phyloP scores from a whole-genome alignment of 2,329 filamentous ascomycete genomes.

The Neofusicoccum laricinum region DNA sequence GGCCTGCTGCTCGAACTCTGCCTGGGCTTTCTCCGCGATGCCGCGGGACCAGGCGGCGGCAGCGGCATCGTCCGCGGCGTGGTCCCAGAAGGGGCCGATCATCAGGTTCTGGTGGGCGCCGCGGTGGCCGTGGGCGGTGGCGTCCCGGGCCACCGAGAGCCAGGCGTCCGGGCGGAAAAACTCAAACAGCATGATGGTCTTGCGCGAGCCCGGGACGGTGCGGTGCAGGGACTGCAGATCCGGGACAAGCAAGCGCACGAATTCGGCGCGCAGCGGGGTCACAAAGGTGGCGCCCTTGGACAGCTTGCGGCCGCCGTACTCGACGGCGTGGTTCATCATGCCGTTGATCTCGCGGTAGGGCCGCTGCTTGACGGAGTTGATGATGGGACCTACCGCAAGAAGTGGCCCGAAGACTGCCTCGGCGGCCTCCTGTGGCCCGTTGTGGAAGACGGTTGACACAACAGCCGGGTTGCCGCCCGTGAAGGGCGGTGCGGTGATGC shows the following conservation, averaged over 20 bases:
- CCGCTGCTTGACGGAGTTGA: slow-evolving; percentile 26
- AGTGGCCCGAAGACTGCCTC: slow-evolving; percentile 16
- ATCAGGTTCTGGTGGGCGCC: slow-evolving; percentile 11
- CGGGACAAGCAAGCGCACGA: no score
- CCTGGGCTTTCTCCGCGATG: no score
- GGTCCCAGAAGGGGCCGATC: background rate
- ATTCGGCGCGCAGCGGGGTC: background rate
- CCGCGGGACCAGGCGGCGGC: no score
- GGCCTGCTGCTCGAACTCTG: no score
- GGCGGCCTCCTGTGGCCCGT: no score
- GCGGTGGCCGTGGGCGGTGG: background rate
- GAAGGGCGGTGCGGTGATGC: background rate
- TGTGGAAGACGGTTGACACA: no score
- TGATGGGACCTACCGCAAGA: slow-evolving; percentile 26
- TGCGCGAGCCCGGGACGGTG: slow-evolving; percentile 23
- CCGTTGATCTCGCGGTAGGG: slow-evolving; percentile 35
- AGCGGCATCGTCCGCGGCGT: no score
- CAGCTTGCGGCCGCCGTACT: slow-evolving; percentile 36
- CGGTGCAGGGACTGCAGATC: no score
- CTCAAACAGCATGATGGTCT: slow-evolving; percentile 21
- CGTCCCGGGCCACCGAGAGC: background rate
- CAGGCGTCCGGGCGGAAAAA: background rate
- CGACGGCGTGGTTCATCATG: slow-evolving; percentile 27
- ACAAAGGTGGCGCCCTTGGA: slow-evolving; percentile 37
- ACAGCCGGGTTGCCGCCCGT: background rate